A percentile compares a stretch with the other conserved stretches of the same genome.
Conservation (phyloP, 2,329 filamentous ascomycete genomes). For the Venturia effusa region DNA sequence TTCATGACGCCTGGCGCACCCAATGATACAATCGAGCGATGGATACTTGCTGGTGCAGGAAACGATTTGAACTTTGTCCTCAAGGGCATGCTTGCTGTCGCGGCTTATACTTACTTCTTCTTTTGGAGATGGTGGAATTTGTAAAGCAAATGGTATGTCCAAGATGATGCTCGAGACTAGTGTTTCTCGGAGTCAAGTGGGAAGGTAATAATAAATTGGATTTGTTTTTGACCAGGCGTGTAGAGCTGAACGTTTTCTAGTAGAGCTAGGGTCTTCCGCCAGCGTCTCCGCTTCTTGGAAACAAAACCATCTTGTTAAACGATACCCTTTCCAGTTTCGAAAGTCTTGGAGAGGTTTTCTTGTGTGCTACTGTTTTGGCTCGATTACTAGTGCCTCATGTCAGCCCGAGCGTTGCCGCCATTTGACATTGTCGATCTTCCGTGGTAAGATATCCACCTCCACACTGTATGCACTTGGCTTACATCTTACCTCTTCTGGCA, state of each 20-base stretch:
- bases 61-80: slow-evolving; percentile 1
- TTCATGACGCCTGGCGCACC: slow-evolving; percentile 8
- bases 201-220: too few relatives aligned
- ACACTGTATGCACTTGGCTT: too few relatives aligned
- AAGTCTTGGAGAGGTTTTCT: too few relatives aligned
- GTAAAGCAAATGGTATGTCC: neutral
- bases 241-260: too few relatives aligned
- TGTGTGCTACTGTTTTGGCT: neutral
- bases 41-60: slow-evolving; percentile 1
- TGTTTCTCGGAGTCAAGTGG: too few relatives aligned
- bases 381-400: neutral
- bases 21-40: slow-evolving; percentile 10
- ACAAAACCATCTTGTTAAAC: too few relatives aligned
- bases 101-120: neutral
- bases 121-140: slow-evolving; percentile 7
- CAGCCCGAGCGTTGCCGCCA: neutral
- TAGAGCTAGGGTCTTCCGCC: too few relatives aligned
- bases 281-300: too few relatives aligned
- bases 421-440: neutral
- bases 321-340: too few relatives aligned
- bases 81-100: neutral
- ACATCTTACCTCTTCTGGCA: neutral
- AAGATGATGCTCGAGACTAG: neutral
- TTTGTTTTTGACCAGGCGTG: too few relatives aligned
- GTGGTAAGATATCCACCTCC: neutral